Base-by-base conservation (phyloP, 345 rosid genomes). In the Gossypium arboreum region DNA sequence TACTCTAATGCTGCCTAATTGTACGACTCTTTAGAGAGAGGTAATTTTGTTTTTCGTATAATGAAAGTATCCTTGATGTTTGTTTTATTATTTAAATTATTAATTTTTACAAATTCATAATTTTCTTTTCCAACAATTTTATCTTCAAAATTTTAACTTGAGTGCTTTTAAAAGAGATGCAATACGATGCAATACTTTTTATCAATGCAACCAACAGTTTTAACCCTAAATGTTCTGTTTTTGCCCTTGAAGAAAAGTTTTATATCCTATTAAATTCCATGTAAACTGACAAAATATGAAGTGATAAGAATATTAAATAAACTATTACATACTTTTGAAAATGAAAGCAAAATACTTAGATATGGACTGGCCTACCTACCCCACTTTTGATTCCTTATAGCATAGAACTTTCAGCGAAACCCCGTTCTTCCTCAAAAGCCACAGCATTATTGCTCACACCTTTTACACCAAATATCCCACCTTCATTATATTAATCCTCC, bases 331-430 rank as follows among this genome's bases (percentile, higher is more conserved):
- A 70, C 76, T 75, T 75, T 75, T 39, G 52, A 43, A 24, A 41
- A 64, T 41, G 68, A 64, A 41, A 64, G 68, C 4, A 41, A 78
- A 73, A 78, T 4, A 44, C 3, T 54, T 29, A 52, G 74, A 61
- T 78, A 68, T 43, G 58, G 51, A 34, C 41, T 73, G 77, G 51
- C 71, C 76, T 57, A 58, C 59, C 16, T 50, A 29, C 8, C 43
- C 68, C 65, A 18, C 52, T 61, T 39, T 47, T 39, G 69, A 74
- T 78, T 68, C 81, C 72, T 57, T 20, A 34, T 20, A 56, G 52
- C 60, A 3, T 8, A 54, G 17, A 77, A 57, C 4, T 34, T 9
- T 29, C 16, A 25, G 10, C 2, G 12, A 50, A 59, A 41, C 12
- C 50, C 50, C 58, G 7, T 45, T 72, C 48, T 45, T 17, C 71